Conservation (phyloP, 2,329 filamentous ascomycete species). For the Mycosphaerelloides madeirae region DNA sequence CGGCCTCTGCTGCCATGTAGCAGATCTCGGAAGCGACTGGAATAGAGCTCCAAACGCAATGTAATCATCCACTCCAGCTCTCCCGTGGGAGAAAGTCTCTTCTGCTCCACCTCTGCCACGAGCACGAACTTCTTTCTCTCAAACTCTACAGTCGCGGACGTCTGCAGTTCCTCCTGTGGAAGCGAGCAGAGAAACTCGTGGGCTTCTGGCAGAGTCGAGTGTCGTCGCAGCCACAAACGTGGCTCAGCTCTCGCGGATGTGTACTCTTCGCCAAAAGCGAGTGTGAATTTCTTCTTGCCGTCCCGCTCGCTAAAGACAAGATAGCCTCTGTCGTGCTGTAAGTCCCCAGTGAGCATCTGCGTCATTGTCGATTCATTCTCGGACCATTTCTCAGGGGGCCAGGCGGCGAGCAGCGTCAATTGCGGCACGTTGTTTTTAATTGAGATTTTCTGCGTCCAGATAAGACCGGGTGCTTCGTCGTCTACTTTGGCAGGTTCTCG, state of each 20-base stretch:
- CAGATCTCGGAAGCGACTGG: slow-evolving; percentile 8
- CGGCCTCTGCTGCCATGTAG: not conserved
- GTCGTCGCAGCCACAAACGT: slow-evolving; percentile 11
- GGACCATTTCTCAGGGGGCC: slow-evolving; percentile 13
- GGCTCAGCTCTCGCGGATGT: slow-evolving; percentile 14
- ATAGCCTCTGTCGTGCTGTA: slow-evolving; percentile 16
- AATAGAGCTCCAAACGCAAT: slow-evolving; percentile 15
- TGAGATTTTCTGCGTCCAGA: slow-evolving; percentile 20
- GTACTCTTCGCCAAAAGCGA: slow-evolving; percentile 13
- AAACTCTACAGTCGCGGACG: slow-evolving; percentile 12
- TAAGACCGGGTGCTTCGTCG: slow-evolving; percentile 5
- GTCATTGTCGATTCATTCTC: slow-evolving; percentile 8
- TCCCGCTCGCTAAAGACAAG: slow-evolving; percentile 15
- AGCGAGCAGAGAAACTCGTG: slow-evolving; percentile 3
- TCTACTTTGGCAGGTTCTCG: slow-evolving; percentile 10
- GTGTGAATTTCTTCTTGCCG: slow-evolving; percentile 15
- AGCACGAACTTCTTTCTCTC: slow-evolving; percentile 15
- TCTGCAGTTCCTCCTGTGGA: slow-evolving; percentile 1
- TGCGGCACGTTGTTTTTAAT: slow-evolving; percentile 12
- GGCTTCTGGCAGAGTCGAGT: slow-evolving; percentile 2
- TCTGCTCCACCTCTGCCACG: slow-evolving; percentile 10
- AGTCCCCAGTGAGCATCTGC: slow-evolving; percentile 14
- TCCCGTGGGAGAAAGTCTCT: slow-evolving; percentile 3
- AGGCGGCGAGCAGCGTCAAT: slow-evolving; percentile 7
- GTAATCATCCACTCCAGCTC: slow-evolving; percentile 16